Base-by-base conservation (phyloP, 2,329 filamentous ascomycete species). In the Torrubiella hemipterigena region DNA sequence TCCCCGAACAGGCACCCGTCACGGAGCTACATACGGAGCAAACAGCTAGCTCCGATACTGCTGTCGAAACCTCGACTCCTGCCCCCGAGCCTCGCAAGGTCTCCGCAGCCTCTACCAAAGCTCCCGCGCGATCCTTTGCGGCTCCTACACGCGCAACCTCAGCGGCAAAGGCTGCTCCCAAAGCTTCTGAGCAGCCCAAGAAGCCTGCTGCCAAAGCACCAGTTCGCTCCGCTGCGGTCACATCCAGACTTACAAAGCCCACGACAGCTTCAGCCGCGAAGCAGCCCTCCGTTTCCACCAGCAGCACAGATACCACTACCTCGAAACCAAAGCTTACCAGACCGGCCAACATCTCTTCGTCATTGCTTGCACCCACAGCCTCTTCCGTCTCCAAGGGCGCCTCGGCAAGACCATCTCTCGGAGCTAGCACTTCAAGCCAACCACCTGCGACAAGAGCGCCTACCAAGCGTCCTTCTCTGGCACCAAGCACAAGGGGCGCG, bases 361-460 rank as follows among this genome's bases (percentile, higher is more conserved):
- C 77, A 35, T 59, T 85, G 18, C 79, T 67, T 16, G 75, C 77
- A 6, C 79, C 77, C 19, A 86, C 81, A 4, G 71, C 79, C 16
- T 67, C 81, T 1, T 85, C 74, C 2, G 71, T 69, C 12, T 77
- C 74, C 11, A 83, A 77, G 52, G 61, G 41, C 16, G 41, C 41
- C n/a, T 34, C 41, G 11, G 34, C 49, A 5, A 43, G 45, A 7
- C 44, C 45, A 21, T 40, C 43, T 10, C 31, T 39, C n/a, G n/a
- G n/a, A n/a, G n/a, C n/a, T n/a, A n/a, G n/a, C n/a, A n/a, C n/a
- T n/a, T 41, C 38, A 11, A 39, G 45, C 20, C 42, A 50, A 31
- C 44, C 51, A n/a, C 49, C 52, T 30, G 38, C 54, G 11, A 41
- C 50, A 6, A 49, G 34, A 13, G 28, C 34, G 7, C 30, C 52